Evolutionary conservation across 352 stramenopile species (phyloP), one percentile per base, ranked within the genome.

Genomic region (Thraustochytrium sp.): DNA sequence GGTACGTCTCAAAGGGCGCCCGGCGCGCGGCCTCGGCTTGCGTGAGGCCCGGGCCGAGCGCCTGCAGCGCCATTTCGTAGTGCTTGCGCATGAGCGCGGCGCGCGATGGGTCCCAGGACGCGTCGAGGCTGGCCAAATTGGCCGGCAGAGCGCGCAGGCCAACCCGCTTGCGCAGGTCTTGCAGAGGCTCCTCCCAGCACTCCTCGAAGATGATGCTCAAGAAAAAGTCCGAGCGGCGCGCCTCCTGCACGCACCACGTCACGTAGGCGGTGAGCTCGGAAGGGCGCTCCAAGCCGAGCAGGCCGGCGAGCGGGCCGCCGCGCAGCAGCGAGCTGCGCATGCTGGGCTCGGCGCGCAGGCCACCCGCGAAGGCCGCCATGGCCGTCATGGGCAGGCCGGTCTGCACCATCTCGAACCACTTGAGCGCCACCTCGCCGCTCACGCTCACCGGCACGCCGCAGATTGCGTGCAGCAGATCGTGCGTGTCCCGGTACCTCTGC

Each of bases 401-500:
- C 87, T 99, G 96, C 62, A 96, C 92, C 74, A 98, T 89, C 88
- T 99, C 96, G 42, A 99, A 91, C 89, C 94, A 98, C 87, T 99
- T 99, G 54, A 99, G 90, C 34, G 90, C 92, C 82, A 99, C 91
- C 88, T 99, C 96, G 59, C 95, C 96, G 78, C 97, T 87, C 1
- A 98, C 93, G 4, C 93, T 98, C 16, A 96, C 94, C 29, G 96
- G 96, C 36, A 99, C 86, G 3, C 88, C 93, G 53, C 93, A 98
- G 16, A 99, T 88, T 65, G 92, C 94, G 90, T 99, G 96, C 92
- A 93, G 98, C 86, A 97, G 98, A 88, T 99, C 96, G 86, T 99
- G 96, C 26, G 88, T 86, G 74, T 92, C 86, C 4, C 89, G 87
- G 82, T 92, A 90, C 38, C 88, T 90, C 76, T 95, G 91, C 93